These are phyloP conservation scores for Coniochaeta prunicola DNA, from an alignment of 2,329 filamentous ascomycete species.

Conservation along the genomic window DNA sequence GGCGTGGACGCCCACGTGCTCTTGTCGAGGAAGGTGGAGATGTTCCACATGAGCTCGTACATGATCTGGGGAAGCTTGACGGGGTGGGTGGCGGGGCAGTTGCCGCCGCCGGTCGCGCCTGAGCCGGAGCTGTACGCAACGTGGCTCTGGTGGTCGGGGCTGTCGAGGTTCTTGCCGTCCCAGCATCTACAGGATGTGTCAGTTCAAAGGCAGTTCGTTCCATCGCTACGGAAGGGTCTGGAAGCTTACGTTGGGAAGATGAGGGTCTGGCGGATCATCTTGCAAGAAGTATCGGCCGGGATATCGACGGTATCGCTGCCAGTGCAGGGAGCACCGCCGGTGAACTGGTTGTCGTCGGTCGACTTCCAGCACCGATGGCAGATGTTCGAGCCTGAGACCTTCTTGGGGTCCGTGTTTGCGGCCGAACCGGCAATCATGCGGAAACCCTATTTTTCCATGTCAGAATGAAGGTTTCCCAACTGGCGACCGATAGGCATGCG, in stretches of 20 bases:
- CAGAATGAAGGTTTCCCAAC: neutral
- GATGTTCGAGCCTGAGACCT: conserved; percentile 31
- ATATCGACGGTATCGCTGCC: conserved; percentile 43
- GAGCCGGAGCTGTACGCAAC: conserved; percentile 36
- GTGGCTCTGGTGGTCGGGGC: conserved; percentile 27
- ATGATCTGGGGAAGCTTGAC: conserved; percentile 41
- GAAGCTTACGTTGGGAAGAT: conserved; percentile 33
- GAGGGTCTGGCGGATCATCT: conserved; percentile 46
- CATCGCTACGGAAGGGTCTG: neutral
- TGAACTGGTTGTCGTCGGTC: conserved; percentile 35
- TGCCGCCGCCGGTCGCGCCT: conserved; percentile 37
- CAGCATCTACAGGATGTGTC: conserved; percentile 29
- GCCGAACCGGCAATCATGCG: conserved; percentile 38
- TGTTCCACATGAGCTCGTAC: conserved; percentile 42
- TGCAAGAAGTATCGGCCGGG: conserved; percentile 34
- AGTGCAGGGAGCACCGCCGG: conserved; percentile 41
- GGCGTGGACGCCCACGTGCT: conserved; percentile 35
- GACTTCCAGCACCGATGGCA: conserved; percentile 41
- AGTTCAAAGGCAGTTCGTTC: neutral
- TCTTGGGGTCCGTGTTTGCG: conserved; percentile 30
- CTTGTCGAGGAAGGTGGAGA: conserved; percentile 31
- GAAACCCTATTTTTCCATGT: conserved; percentile 27
- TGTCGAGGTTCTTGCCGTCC: conserved; percentile 40
- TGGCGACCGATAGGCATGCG: neutral
- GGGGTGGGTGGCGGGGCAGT: conserved; percentile 36